These are phyloP conservation scores for Epithele typhae DNA, from an alignment of 768 basidiomycete species.

Conservation along the genomic window DNA sequence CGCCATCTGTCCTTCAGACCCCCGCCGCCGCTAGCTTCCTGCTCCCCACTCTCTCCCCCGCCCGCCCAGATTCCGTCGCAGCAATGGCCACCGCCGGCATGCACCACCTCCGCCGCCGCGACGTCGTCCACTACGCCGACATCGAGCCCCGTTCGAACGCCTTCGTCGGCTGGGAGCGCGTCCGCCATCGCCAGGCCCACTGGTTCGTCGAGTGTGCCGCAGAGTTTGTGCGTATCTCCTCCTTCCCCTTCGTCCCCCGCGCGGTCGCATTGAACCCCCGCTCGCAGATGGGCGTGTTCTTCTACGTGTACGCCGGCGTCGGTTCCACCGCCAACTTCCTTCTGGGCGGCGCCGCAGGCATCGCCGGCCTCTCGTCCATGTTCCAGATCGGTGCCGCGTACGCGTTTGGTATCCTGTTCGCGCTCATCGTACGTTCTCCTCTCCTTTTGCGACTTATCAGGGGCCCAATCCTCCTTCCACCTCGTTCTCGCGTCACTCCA, in stretches of 20 bases:
- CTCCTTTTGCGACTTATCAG: neutral
- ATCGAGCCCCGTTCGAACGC: slow-evolving; percentile 18
- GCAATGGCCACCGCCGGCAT: neutral
- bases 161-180: slow-evolving; percentile 20
- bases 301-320: slow-evolving; percentile 28
- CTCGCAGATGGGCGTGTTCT: slow-evolving; percentile 25
- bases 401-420: slow-evolving; percentile 34
- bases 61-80: neutral
- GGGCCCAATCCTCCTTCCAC: neutral
- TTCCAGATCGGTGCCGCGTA: slow-evolving; percentile 34
- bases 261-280: too few species aligned
- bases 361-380: slow-evolving; percentile 21
- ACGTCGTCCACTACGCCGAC: slow-evolving; percentile 22
- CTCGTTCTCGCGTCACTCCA: neutral
- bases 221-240: slow-evolving; percentile 19
- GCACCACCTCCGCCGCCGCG: slow-evolving; percentile 15
- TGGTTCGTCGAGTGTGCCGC: slow-evolving; percentile 30
- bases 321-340: slow-evolving; percentile 30
- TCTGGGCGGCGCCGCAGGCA: slow-evolving; percentile 22
- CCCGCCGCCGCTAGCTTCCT: too few species aligned
- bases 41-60: too few species aligned
- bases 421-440: slow-evolving; percentile 26
- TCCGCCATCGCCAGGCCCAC: slow-evolving; percentile 26
- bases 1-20: too few species aligned
- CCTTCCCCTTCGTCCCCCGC: too few species aligned